phyloP scores from a whole-genome alignment of 768 basidiomycete species.

The Leccinum longicurvipes region DNA sequence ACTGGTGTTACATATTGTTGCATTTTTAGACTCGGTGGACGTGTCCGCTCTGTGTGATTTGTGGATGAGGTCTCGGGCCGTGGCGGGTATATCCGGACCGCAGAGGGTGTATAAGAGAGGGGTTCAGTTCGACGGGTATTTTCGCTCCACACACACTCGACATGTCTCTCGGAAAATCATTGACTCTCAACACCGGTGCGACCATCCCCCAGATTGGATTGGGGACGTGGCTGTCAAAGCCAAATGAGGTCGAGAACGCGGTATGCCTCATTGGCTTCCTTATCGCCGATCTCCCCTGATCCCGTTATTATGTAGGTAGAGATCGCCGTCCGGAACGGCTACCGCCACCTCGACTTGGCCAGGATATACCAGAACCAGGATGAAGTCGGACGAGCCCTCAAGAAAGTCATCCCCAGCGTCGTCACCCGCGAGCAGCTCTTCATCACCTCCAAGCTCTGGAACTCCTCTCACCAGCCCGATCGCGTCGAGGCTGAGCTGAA shows the following conservation, averaged over 20 bases:
- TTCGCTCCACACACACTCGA: no score
- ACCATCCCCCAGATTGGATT: slow-evolving; percentile 74
- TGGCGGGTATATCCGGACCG: slow-evolving; percentile 8
- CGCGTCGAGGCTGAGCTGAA: slow-evolving; percentile 73
- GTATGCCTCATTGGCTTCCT: slow-evolving; percentile 36
- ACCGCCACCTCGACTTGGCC: slow-evolving; percentile 84
- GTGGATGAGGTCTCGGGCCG: slow-evolving; percentile 12
- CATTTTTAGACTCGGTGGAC: no score
- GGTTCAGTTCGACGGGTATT: no score
- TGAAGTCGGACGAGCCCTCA: slow-evolving; percentile 70
- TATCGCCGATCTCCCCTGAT: slow-evolving; percentile 1
- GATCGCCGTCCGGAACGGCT: slow-evolving; percentile 69
- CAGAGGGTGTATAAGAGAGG: neutral
- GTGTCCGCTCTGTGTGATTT: no score
- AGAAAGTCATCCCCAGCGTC: slow-evolving; percentile 72
- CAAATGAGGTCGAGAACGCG: slow-evolving; percentile 70
- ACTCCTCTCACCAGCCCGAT: slow-evolving; percentile 62
- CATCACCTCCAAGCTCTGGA: slow-evolving; percentile 84
- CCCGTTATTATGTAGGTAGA: slow-evolving; percentile 57
- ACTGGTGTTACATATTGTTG: no score
- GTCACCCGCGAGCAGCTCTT: slow-evolving; percentile 80
- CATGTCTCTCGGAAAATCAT: slow-evolving; percentile 42
- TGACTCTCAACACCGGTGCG: slow-evolving; percentile 46
- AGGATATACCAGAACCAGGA: slow-evolving; percentile 78
- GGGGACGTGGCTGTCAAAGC: slow-evolving; percentile 78